A percentile compares a stretch with the other conserved stretches of the same genome.
phyloP scores from a whole-genome alignment of 345 rosid species.

The Aquilaria yunnanensis region DNA sequence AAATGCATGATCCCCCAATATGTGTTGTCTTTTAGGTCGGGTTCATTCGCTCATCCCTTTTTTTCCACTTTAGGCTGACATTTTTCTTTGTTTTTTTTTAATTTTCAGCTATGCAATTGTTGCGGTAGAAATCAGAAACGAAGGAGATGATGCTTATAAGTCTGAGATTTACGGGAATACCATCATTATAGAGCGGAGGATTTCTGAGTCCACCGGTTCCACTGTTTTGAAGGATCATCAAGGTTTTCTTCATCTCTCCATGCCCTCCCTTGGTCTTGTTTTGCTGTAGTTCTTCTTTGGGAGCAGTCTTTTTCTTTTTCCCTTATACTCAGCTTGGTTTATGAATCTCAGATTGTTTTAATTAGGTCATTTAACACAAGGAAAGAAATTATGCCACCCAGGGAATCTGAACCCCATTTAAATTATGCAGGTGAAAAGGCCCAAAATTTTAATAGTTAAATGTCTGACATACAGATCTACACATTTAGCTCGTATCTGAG shows the following conservation, averaged over 20 bases:
- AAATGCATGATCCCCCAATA: background rate
- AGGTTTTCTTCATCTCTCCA: constrained; percentile 34
- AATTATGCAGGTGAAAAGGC: no score
- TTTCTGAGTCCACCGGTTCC: constrained; percentile 51
- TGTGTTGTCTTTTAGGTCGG: background rate
- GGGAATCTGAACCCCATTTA: no score
- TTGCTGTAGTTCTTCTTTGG: background rate
- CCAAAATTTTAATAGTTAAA: no score
- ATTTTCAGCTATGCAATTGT: constrained; percentile 62
- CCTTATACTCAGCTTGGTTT: no score
- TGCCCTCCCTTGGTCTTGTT: background rate
- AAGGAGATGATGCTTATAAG: constrained; percentile 80
- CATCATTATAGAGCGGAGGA: constrained; percentile 73
- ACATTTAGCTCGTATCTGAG: no score
- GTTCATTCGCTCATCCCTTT: background rate
- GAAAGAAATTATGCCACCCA: no score
- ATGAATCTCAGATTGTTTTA: no score
- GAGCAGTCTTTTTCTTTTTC: no score
- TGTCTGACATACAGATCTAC: no score
- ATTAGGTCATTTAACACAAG: no score
- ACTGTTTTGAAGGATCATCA: constrained; percentile 56
- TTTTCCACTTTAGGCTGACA: background rate
- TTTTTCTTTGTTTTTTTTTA: background rate
- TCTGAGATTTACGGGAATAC: constrained; percentile 59
- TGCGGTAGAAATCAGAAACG: constrained; percentile 69